Conservation (phyloP, 345 rosid genomes). For the Camelina hispida region DNA sequence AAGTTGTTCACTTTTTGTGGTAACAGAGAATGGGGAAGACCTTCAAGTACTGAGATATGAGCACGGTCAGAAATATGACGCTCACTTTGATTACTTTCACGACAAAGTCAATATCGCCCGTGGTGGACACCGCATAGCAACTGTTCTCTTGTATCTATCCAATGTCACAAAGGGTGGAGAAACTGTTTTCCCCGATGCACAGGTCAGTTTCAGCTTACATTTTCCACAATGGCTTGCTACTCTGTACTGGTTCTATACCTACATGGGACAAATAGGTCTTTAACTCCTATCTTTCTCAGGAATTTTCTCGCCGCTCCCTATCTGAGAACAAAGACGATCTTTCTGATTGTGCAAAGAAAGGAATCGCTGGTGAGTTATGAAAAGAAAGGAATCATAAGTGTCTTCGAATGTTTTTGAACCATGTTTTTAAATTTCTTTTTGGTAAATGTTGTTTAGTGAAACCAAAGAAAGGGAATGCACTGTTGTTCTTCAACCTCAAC, state of each 20-base stretch:
- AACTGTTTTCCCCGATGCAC: conserved; percentile 88
- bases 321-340: conserved; percentile 59
- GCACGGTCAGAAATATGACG: conserved; percentile 90
- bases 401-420: neutral
- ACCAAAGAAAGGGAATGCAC: conserved; percentile 85
- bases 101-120: conserved; percentile 92
- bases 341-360: conserved; percentile 95
- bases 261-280: neutral
- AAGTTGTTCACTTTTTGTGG: conserved; percentile 22
- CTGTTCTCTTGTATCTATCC: conserved; percentile 90
- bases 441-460: conserved; percentile 56
- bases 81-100: conserved; percentile 84
- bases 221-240: neutral
- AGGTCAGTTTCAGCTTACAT: conserved; percentile 51
- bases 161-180: conserved; percentile 94
- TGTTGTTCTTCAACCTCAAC: conserved; percentile 87
- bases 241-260: conserved; percentile 8
- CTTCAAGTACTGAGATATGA: conserved; percentile 88
- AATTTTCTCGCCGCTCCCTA: conserved; percentile 62
- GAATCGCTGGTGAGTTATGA: conserved; percentile 71
- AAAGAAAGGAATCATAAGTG: neutral
- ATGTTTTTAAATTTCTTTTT: neutral
- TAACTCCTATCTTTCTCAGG: conserved; percentile 42
- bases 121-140: conserved; percentile 92
- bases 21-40: conserved; percentile 92